These are phyloP conservation scores for Tolypocladium tundrense DNA, from an alignment of 2,329 filamentous ascomycete species.

Conservation along the genomic window DNA sequence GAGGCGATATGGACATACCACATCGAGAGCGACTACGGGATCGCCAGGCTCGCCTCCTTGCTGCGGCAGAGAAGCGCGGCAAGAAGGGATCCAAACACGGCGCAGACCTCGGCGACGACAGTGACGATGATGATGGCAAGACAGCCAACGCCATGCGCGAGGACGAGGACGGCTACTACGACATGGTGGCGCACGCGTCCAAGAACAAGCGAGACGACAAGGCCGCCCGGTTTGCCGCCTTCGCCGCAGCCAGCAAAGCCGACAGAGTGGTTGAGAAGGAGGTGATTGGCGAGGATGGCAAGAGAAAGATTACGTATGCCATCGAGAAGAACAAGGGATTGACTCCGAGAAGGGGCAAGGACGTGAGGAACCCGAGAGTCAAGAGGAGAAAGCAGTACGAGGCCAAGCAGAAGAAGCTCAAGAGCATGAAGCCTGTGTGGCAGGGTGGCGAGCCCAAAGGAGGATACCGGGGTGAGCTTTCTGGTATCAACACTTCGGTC, in stretches of 20 bases:
- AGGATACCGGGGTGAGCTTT: slow-evolving; percentile 83
- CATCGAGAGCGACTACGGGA: slow-evolving; percentile 83
- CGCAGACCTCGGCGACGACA: slow-evolving; percentile 58
- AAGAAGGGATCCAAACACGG: slow-evolving; percentile 52
- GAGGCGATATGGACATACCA: slow-evolving; percentile 75
- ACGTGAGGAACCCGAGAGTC: slow-evolving; percentile 85
- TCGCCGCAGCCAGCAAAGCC: slow-evolving; percentile 51
- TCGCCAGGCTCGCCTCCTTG: slow-evolving; percentile 73
- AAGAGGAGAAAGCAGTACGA: slow-evolving; percentile 98
- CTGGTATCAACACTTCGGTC: slow-evolving; percentile 89
- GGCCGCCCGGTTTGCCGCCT: slow-evolving; percentile 42
- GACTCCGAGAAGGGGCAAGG: slow-evolving; percentile 83
- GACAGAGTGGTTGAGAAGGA: slow-evolving; percentile 56
- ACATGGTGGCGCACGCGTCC: slow-evolving; percentile 66
- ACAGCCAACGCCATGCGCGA: slow-evolving; percentile 40
- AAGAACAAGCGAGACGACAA: slow-evolving; percentile 67
- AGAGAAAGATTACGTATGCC: slow-evolving; percentile 83
- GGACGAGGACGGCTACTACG: slow-evolving; percentile 73
- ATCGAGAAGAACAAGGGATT: slow-evolving; percentile 98
- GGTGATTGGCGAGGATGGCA: slow-evolving; percentile 69
- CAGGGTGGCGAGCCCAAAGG: slow-evolving; percentile 75
- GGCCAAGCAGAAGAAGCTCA: slow-evolving; percentile 94
- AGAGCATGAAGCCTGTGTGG: slow-evolving; percentile 75
- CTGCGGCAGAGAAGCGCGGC: slow-evolving; percentile 78
- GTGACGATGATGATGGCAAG: slow-evolving; percentile 55